Evolutionary conservation across 306 rosid genomes (phyloP), one percentile per base, ranked within the genome.

Genomic region (Astragalus glycyphyllos): DNA sequence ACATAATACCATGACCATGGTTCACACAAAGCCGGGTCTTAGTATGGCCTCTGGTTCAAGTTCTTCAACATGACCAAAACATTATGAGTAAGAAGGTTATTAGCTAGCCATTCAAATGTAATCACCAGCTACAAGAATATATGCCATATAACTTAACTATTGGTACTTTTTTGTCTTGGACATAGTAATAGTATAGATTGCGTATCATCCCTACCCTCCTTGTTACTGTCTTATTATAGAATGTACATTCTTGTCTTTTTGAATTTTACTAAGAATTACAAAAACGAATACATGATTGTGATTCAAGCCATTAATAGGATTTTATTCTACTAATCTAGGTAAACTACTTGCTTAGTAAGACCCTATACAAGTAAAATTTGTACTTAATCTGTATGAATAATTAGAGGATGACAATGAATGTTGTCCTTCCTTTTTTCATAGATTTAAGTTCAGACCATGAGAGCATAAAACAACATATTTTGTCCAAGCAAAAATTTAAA

Each of bases 11-110:
- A 29, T 78, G 90, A 73, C 98, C 90, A 73, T 86, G 97, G 81
- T 89, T 93, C 83, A 80, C 92, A 47, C 89, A 90, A 59, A 85
- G 69, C 63, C 93, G 90, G 53, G 98, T 82, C 63, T 87, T 51
- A 97, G 92, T 8, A 87, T 93, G 85, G 87, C 96, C 23, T 83
- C 98, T 7, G 89, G 94, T 73, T 88, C 98, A 76, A 82, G 86
- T 72, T 90, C 96, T 72, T 84, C 96, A 11, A 81, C 85, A 55
- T 82, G 74, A 85, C 84, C 89, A 55, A 88, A 46, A 69, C 93
- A 92, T 56, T 90, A 76, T 32, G 89, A 86, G 14, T 80, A 75
- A 89, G 88, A 91, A 80, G 83, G n/a, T n/a, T n/a, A n/a, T n/a
- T n/a, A n/a, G 81, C 79, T 84, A n/a, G 62, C 62, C 58, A 68